Conservation (phyloP, 805 yeast genomes). For the Saturnispora galanensis region DNA sequence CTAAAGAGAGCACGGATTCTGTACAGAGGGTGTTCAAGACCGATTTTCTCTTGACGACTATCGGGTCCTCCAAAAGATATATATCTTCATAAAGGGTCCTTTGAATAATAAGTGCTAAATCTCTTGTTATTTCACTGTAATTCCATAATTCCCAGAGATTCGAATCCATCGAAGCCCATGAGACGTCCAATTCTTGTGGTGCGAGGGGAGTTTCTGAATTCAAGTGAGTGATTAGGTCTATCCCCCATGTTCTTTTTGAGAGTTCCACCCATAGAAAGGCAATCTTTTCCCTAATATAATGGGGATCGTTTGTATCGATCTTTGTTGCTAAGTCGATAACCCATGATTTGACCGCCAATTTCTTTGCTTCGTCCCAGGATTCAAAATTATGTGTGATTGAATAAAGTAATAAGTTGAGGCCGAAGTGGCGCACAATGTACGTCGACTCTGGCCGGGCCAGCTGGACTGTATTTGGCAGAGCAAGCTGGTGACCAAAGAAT, state of each 20-base stretch:
- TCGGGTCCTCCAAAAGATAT: constrained; percentile 82
- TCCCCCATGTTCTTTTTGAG: constrained; percentile 89
- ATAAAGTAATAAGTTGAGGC: constrained; percentile 67
- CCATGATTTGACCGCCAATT: constrained; percentile 72
- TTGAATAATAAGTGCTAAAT: constrained; percentile 65
- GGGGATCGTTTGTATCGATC: constrained; percentile 63
- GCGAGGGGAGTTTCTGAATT: neutral
- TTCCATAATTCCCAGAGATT: constrained; percentile 72
- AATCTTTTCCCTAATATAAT: constrained; percentile 79
- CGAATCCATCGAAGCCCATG: constrained; percentile 86
- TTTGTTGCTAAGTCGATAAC: constrained; percentile 64
- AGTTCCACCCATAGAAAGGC: constrained; percentile 87
- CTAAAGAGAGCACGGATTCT: constrained; percentile 67
- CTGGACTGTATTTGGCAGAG: constrained; percentile 36
- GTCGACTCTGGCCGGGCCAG: constrained; percentile 26
- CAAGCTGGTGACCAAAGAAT: constrained; percentile 82
- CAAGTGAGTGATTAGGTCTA: constrained; percentile 33
- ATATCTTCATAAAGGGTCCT: constrained; percentile 90
- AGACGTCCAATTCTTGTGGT: constrained; percentile 39
- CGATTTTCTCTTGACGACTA: constrained; percentile 72
- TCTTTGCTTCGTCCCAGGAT: constrained; percentile 42
- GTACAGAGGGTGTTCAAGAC: constrained; percentile 75
- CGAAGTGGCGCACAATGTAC: constrained; percentile 79
- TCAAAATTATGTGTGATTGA: constrained; percentile 56
- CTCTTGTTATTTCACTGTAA: constrained; percentile 52